phyloP scores from a whole-genome alignment of 805 yeast genomes.

The Nakazawaea populi region DNA sequence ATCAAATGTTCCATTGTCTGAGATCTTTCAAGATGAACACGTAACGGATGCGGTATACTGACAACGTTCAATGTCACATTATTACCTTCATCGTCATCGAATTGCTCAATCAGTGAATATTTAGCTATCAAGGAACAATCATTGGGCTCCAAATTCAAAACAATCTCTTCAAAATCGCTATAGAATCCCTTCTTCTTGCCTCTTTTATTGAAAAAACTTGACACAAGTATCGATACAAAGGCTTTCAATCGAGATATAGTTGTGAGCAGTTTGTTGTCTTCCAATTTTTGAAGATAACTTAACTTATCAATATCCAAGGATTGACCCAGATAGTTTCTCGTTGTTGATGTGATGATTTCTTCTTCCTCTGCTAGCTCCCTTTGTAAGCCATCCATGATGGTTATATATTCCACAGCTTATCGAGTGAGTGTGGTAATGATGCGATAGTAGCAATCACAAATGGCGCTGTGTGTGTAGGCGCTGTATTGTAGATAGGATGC shows the following conservation, averaged over 20 bases:
- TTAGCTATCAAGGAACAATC: slow-evolving; percentile 51
- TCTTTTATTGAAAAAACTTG: slow-evolving; percentile 9
- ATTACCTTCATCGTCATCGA: slow-evolving; percentile 18
- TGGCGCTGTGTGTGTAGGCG: too few species aligned
- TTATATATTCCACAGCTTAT: too few species aligned
- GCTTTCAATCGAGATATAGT: not conserved
- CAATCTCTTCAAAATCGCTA: slow-evolving; percentile 34
- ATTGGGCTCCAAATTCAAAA: slow-evolving; percentile 40
- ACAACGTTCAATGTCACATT: slow-evolving; percentile 33
- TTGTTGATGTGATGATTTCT: slow-evolving; percentile 1
- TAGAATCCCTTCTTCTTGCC: slow-evolving; percentile 14
- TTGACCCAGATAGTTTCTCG: not conserved
- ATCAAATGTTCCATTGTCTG: not conserved
- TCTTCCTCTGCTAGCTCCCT: slow-evolving; percentile 3
- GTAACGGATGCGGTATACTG: slow-evolving; percentile 47
- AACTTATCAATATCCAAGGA: slow-evolving; percentile 2
- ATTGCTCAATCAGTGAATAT: slow-evolving; percentile 33
- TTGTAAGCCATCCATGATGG: not conserved
- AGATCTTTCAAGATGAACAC: slow-evolving; percentile 26
- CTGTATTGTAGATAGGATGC: too few species aligned
- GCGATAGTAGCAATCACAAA: too few species aligned
- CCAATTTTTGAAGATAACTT: slow-evolving; percentile 1
- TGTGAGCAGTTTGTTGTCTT: not conserved
- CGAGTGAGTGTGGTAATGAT: too few species aligned
- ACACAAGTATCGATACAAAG: not conserved